Evolutionary conservation across 2,329 filamentous ascomycete genomes (phyloP).

Genomic region (Geosmithia putterillii): DNA sequence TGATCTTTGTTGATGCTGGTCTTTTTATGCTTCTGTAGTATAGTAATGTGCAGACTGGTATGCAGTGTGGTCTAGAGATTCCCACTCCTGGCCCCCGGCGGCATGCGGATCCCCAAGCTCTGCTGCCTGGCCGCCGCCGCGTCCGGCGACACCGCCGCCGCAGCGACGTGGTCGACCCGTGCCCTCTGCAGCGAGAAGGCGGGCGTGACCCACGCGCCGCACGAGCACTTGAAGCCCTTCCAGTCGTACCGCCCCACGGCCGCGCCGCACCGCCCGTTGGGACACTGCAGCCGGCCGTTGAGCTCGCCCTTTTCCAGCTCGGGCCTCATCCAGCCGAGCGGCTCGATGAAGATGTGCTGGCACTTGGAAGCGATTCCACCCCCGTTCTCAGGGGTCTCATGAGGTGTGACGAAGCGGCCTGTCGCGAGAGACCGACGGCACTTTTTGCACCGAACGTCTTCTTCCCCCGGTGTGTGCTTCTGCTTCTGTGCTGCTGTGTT

Average conservation of each 20-base stretch:
- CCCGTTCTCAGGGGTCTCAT: slow-evolving; percentile 27
- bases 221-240: slow-evolving; percentile 90
- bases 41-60: too few relatives aligned
- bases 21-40: too few relatives aligned
- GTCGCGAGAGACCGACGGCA: slow-evolving; percentile 59
- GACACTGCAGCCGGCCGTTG: slow-evolving; percentile 76
- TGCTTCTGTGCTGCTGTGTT: background rate
- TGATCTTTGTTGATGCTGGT: too few relatives aligned
- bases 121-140: background rate
- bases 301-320: slow-evolving; percentile 71
- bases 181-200: slow-evolving; percentile 78
- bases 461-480: too few relatives aligned
- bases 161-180: slow-evolving; percentile 59
- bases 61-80: slow-evolving; percentile 14
- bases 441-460: slow-evolving; percentile 68
- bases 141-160: slow-evolving; percentile 9
- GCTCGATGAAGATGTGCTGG: slow-evolving; percentile 82
- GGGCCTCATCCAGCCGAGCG: slow-evolving; percentile 86
- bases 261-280: slow-evolving; percentile 62
- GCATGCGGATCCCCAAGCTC: slow-evolving; percentile 40
- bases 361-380: slow-evolving; percentile 31
- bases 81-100: slow-evolving; percentile 30
- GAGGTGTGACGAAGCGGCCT: slow-evolving; percentile 51
- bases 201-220: slow-evolving; percentile 80
- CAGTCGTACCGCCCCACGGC: slow-evolving; percentile 90